Evolutionary conservation across 805 yeast genomes (phyloP), one percentile per base, ranked within the genome.

Genomic region (Zygosaccharomyces bisporus): DNA sequence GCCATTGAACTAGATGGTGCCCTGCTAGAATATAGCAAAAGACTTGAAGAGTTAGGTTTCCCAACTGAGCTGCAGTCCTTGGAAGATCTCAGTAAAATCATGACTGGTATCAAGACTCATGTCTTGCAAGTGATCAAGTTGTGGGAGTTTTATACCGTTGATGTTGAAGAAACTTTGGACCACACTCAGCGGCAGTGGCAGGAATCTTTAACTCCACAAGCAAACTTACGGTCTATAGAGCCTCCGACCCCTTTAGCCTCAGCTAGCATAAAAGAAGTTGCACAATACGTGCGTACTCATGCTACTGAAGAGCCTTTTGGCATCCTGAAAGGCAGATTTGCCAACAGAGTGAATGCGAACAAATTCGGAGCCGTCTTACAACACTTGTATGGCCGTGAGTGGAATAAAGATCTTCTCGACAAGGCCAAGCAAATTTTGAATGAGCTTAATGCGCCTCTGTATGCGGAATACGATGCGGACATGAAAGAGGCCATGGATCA

Each of bases 121-220:
- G 96, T 88, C 0, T 56, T 89, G 20, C 80, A 76, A 19, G 70
- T 74, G 4, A 66, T 87, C 43, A 76, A 80, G 49, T 70, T 91
- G 43, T 91, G 99, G 99, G 89, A 91, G 64, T 91, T 67, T 63
- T 93, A 90, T 61, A 90, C 83, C 4, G 70, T 89, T 27, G 75
- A 88, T 60, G 81, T 79, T 33, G 51, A 57, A 4, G 55, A 54
- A 3, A 71, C 74, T 8, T 54, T 80, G 12, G 55, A 57, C 0
- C 64, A 66, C 4, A 52, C 82, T 8, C 63, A 68, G 46, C 43
- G 57, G 0, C 46, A 53, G 16, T 78, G 78, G 74, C 50, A 55
- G 10, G 31, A 13, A 7, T 7, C 31, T 27, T 10, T 27, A 27
- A 12, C 31, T 13, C 13, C 27, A 12, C 7, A 23, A 12, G 8